Conservation (phyloP, 2,329 filamentous ascomycete species). For the Fusarium virguliforme region DNA sequence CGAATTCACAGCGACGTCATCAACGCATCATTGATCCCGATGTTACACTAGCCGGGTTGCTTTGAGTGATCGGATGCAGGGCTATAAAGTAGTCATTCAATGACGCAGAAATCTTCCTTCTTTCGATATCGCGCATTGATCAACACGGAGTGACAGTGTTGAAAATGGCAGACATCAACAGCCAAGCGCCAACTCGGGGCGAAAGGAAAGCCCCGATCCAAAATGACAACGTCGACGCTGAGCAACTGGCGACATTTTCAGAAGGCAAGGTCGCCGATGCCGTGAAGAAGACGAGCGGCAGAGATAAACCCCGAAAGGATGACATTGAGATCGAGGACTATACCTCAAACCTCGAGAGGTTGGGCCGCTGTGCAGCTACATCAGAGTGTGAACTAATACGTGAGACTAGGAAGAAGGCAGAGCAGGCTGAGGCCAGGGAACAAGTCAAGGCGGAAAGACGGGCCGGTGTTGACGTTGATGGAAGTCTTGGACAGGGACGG, state of each 20-base stretch:
- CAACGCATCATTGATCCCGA: neutral
- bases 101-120: too few relatives aligned
- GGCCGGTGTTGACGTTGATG: slow-evolving; percentile 43
- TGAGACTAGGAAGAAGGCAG: slow-evolving; percentile 38
- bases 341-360: slow-evolving; percentile 42
- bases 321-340: slow-evolving; percentile 44
- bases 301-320: slow-evolving; percentile 38
- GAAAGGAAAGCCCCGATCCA: slow-evolving; percentile 7
- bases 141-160: too few relatives aligned
- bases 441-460: slow-evolving; percentile 39
- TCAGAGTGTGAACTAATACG: slow-evolving; percentile 4
- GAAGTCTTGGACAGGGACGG: slow-evolving; percentile 38
- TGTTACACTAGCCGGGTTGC: neutral
- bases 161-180: slow-evolving; percentile 29
- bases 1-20: neutral
- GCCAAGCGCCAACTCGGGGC: slow-evolving; percentile 23
- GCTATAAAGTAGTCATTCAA: neutral
- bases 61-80: neutral
- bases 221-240: slow-evolving; percentile 45
- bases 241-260: slow-evolving; percentile 43
- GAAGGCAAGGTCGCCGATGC: slow-evolving; percentile 47
- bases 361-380: neutral
- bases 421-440: slow-evolving; percentile 42
- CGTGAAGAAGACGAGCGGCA: slow-evolving; percentile 33
- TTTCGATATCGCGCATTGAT: too few relatives aligned